Conservation (phyloP, 179 eudicot species). For the Drosera spatulata region DNA sequence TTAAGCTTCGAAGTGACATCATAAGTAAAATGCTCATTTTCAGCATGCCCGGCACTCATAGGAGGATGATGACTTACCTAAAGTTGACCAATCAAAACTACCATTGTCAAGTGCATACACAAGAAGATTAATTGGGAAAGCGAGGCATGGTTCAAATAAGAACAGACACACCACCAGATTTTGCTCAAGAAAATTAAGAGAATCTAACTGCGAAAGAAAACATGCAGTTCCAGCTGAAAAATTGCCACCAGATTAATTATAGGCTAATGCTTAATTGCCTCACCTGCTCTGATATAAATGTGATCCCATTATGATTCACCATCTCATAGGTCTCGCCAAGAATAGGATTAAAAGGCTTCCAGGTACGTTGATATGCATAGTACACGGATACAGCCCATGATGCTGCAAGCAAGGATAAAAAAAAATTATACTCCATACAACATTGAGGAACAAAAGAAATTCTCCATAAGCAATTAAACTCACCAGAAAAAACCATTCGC, state of each 20-base stretch:
- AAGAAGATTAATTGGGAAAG: background rate
- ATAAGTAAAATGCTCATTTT: slow-evolving; percentile 81
- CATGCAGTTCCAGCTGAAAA: too few relatives aligned
- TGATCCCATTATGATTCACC: slow-evolving; percentile 82
- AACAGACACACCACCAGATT: background rate
- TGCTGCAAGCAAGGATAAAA: slow-evolving; percentile 35
- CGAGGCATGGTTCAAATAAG: background rate
- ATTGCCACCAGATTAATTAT: too few relatives aligned
- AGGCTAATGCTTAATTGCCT: background rate
- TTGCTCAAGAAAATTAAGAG: too few relatives aligned
- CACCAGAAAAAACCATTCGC: slow-evolving; percentile 87
- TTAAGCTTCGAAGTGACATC: slow-evolving; percentile 91
- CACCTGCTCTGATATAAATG: slow-evolving; percentile 88
- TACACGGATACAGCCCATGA: slow-evolving; percentile 76
- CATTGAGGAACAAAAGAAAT: too few relatives aligned
- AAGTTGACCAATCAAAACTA: background rate
- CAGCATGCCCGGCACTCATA: slow-evolving; percentile 95
- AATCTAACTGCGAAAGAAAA: too few relatives aligned
- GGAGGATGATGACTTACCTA: slow-evolving; percentile 99
- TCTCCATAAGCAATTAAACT: slow-evolving; percentile 9
- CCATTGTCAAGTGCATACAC: background rate
- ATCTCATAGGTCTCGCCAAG: slow-evolving; percentile 98
- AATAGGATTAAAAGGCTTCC: slow-evolving; percentile 99
- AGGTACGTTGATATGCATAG: slow-evolving; percentile 81
- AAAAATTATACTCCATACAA: too few relatives aligned